Base-by-base conservation (phyloP, 163 green algal genomes). In the Trebouxiophyceae sp. region DNA sequence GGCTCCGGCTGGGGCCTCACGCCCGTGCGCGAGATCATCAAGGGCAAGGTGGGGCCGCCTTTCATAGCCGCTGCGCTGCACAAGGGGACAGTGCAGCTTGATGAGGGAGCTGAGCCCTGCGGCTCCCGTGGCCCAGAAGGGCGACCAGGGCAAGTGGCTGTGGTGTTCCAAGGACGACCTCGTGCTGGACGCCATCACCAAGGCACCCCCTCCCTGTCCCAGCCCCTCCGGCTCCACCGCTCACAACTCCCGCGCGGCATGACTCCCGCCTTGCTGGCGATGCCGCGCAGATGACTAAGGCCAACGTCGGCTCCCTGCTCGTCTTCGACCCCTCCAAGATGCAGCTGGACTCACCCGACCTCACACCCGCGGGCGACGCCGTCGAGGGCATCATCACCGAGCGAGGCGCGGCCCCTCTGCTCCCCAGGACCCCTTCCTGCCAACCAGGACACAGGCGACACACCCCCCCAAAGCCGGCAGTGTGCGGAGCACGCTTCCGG, bases 301-400 rank as follows among this genome's bases (percentile, higher is more conserved):
- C 68, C 58, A 87, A 87, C 33, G 81, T 84, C n/a, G 81, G 81
- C 23, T 80, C 65, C 33, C 67, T 87, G 47, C 62, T 87, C 31
- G 81, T 87, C 2, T 84, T 84, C 62, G 76, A 87, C 50, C 72
- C 72, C 3, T 57, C 56, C 59, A 86, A 84, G 59, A 60, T 81
- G 12, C 29, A 67, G 27, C 45, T 80, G n/a, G 63, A 61, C n/a
- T 24, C 63, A 3, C 26, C 46, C 28, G 57, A 77, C 39, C 72
- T 66, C 23, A 69, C 61, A 19, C 67, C 67, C 16, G 45, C 60
- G 33, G 73, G 69, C 27, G 81, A 87, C 33, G 75, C 81, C 5
- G 81, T 87, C 34, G 79, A 84, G n/a, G 81, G 81, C 20, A 84
- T 88, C 57, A 63, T 88, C 32, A 86, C 79, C 19, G 81, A 88